Conservation (phyloP, 306 rosid species). For the Dryas octopetala region DNA sequence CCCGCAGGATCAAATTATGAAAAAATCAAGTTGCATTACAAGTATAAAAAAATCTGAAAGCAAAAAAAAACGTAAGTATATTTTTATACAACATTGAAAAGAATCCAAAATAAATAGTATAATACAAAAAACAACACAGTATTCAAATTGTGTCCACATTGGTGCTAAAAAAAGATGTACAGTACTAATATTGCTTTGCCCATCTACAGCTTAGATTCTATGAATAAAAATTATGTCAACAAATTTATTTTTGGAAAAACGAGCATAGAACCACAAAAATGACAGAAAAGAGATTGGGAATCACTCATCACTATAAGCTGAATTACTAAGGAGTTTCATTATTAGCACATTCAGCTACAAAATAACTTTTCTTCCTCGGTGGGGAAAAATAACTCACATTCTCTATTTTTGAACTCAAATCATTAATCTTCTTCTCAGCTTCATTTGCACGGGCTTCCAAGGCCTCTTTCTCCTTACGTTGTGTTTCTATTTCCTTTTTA, state of each 20-base stretch:
- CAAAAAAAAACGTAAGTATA: neutral
- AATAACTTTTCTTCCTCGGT: neutral
- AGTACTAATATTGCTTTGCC: neutral
- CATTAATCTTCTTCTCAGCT: conserved; percentile 52
- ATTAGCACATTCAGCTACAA: neutral
- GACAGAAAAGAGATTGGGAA: neutral
- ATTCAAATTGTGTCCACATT: neutral
- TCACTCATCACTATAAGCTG: neutral
- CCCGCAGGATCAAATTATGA: neutral
- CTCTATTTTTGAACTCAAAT: conserved; percentile 59
- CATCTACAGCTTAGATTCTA: neutral
- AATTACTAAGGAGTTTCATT: neutral
- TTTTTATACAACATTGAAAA: neutral
- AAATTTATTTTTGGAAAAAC: neutral
- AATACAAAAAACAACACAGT: neutral
- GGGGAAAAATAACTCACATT: conserved; percentile 45
- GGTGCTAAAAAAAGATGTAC: neutral
- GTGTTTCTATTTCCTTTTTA: conserved; percentile 50
- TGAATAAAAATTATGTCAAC: neutral
- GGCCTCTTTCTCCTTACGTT: conserved; percentile 53
- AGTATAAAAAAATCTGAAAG: neutral
- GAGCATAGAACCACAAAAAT: neutral
- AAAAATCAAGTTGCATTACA: conserved; percentile 1
- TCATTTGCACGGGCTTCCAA: conserved; percentile 61
- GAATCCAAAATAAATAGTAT: neutral